Base-by-base conservation (phyloP, 305 asterid genomes). In the Coffea humblotiana region DNA sequence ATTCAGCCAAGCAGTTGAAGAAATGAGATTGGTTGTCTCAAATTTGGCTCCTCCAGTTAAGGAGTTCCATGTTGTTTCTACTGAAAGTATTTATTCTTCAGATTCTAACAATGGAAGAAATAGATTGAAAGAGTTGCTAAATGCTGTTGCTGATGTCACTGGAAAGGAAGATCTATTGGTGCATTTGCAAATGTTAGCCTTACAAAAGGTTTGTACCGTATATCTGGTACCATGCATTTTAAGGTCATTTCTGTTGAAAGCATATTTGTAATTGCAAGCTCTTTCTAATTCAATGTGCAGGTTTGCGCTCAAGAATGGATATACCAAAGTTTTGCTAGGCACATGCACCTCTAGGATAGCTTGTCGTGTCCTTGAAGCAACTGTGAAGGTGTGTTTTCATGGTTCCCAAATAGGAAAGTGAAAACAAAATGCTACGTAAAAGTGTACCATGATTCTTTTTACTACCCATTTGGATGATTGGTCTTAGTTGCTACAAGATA, bases 351-450 rank as follows among this genome's bases (percentile, higher is more conserved):
- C 93, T 47, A 86, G 87, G 86, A 91, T 92, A 78, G 96, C 97
- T 61, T 88, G 99, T 79, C 97, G 86, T 82, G 98, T 95, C 66
- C 97, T 92, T 83, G 97, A 92, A 90, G 98, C 98, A 83, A 93
- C 98, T 61, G 97, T 93, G 76, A 95, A 95, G 97, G 98, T 94
- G 72, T 69, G 84, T 75, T 47, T 47, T 61, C 47, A 2, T 75
- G 51, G 32, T 60, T 61, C 9, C 78, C 70, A 27, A 13, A 37
- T 37, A 52, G 0, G 23, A 48, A 79, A 29, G 27, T 40, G 0
- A 25, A 64, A 35, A 49, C 25, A 61, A 16, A 69, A 69, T 68
- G 60, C 35, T 3, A 9, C 12, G 3, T 65, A 14, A 19, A 25
- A 23, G n/a, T 9, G 43, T 64, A 25, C 40, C 8, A 0, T 29